Conservation (phyloP, 83 land plant species). For the Picea engelmannii region DNA sequence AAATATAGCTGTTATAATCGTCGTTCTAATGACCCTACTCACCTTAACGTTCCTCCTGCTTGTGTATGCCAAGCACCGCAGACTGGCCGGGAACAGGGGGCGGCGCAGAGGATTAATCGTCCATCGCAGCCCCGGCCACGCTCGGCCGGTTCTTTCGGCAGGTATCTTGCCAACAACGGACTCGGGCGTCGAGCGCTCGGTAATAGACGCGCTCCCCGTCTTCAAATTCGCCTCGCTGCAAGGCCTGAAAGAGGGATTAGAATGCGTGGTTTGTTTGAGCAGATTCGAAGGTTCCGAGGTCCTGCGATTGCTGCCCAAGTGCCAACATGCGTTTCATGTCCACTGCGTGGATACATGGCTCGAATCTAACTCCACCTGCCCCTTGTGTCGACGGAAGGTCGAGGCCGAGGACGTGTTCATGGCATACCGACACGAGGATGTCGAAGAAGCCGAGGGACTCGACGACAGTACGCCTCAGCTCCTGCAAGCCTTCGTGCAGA, state of each 20-base stretch:
- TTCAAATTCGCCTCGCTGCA: constrained; percentile 74
- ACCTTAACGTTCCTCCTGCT: no score
- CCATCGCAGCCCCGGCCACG: constrained; percentile 6
- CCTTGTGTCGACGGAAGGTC: constrained; percentile 13
- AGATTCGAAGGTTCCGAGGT: constrained; percentile 72
- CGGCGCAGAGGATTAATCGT: neutral
- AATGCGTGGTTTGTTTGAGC: constrained; percentile 85
- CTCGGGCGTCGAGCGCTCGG: constrained; percentile 67
- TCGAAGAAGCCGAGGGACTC: neutral
- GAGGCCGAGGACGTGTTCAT: constrained; percentile 43
- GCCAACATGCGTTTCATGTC: constrained; percentile 94
- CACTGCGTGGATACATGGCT: constrained; percentile 88
- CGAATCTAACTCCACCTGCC: constrained; percentile 29
- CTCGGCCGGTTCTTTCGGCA: neutral
- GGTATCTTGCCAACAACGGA: no score
- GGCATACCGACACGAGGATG: neutral
- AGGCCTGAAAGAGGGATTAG: constrained; percentile 81
- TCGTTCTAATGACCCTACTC: no score
- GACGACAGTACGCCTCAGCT: neutral
- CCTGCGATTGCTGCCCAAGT: constrained; percentile 80
- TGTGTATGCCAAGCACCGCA: no score
- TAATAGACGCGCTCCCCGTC: constrained; percentile 84
- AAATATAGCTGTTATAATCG: no score
- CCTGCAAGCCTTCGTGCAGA: no score
- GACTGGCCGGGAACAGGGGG: neutral